Evolutionary conservation across 2,329 filamentous ascomycete species (phyloP).

Genomic region (Verticillium longisporum): DNA sequence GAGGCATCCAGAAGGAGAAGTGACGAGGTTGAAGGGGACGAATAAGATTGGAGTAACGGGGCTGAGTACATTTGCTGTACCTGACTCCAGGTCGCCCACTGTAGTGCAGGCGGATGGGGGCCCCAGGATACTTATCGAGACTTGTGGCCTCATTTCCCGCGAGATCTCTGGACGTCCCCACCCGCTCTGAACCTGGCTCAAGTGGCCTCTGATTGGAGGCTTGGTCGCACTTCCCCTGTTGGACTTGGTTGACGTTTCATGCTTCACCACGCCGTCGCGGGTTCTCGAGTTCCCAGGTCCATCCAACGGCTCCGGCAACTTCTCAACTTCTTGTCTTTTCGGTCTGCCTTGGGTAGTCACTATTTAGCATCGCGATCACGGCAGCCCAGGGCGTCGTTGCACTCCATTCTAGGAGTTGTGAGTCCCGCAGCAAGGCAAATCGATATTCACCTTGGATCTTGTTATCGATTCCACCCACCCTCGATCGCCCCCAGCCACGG

Average conservation of each 20-base stretch:
- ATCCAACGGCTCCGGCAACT: not conserved
- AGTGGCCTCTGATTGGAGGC: constrained; percentile 11
- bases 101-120: not conserved
- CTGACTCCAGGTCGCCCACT: not conserved
- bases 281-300: constrained; percentile 10
- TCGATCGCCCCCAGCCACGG: constrained; percentile 1
- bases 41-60: not conserved
- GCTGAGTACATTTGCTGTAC: not conserved
- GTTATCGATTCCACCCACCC: not conserved
- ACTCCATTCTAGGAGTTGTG: constrained; percentile 6
- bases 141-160: constrained; percentile 1
- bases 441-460: not conserved
- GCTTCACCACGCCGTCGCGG: constrained; percentile 19
- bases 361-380: not conserved
- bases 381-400: not conserved
- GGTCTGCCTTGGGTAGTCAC: constrained; percentile 6
- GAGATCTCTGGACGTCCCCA: constrained; percentile 2
- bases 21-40: not conserved
- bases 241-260: constrained; percentile 20
- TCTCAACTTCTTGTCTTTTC: constrained; percentile 1
- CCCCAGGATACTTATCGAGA: not conserved
- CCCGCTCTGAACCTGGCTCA: not conserved
- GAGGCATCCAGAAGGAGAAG: not conserved
- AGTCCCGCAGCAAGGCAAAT: not conserved
- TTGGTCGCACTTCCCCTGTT: constrained; percentile 1